Base-by-base conservation (phyloP, 352 stramenopile species). In the Blastocystis sp. region DNA sequence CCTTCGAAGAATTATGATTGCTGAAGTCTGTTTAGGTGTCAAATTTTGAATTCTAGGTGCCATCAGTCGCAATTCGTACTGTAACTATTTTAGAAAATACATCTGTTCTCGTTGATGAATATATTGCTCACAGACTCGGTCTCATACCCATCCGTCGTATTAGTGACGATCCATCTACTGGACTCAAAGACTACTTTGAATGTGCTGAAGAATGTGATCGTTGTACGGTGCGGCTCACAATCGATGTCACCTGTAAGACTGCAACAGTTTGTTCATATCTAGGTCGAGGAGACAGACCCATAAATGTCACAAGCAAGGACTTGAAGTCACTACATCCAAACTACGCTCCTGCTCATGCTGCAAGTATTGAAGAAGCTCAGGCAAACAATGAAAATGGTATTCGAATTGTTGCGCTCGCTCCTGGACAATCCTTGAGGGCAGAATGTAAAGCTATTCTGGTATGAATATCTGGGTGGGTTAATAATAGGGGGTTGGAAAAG, bases 111-210 rank as follows among this genome's bases (percentile, higher is more conserved):
- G 51, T 33, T 64, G 73, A 84, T 42, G 73, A 84, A 22, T 84
- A 84, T 84, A 84, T 84, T 66, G 73, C 73, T 56, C 73, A 84
- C 53, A 58, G 73, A 53, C 73, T 84, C 11, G 73, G 73, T 84
- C 53, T 84, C 15, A 84, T 84, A 69, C 73, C 73, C 1, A 84
- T 84, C 68, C 73, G 73, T 64, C 73, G 53, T 66, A 35, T 84
- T 13, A 68, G 56, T 44, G 73, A 84, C 19, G 73, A 84, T 42
- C 53, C 73, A 17, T 66, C 73, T 37, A 84, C 73, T 35, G 73
- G 53, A 66, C 57, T 84, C 27, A 33, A 66, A 19, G 73, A 84
- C 27, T 84, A 69, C 53, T 84, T 84, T 42, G 54, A 62, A n/a
- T 66, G 44, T 5, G 33, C 73, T 13, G 56, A 30, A 27, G 30